phyloP scores from a whole-genome alignment of 2,329 filamentous ascomycete species.

The Pleoardoris graminearum region DNA sequence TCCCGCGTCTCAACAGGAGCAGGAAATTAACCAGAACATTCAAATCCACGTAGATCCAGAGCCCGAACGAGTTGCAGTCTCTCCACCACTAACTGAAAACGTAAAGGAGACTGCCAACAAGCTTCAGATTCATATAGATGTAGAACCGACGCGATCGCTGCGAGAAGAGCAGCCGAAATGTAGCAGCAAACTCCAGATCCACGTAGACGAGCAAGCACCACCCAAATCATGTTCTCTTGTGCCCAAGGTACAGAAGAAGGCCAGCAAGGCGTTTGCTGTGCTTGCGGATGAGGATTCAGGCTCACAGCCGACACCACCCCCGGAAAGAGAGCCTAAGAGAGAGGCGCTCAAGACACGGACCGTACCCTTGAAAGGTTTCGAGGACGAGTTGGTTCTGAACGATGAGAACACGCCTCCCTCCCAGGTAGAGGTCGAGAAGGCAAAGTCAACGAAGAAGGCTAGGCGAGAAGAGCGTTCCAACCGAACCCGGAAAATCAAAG shows the following conservation, averaged over 20 bases:
- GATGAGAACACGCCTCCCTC: slow-evolving; percentile 54
- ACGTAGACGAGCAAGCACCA: not conserved
- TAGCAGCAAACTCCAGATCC: not conserved
- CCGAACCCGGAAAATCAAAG: slow-evolving; percentile 65
- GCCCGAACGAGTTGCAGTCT: not conserved
- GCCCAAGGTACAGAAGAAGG: not conserved
- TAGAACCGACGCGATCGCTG: not conserved
- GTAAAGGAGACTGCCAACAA: not conserved
- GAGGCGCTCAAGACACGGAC: slow-evolving; percentile 8
- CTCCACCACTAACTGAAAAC: not conserved
- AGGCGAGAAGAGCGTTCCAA: slow-evolving; percentile 55
- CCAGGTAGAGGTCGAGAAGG: slow-evolving; percentile 60
- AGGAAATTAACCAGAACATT: not conserved
- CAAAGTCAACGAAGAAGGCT: slow-evolving; percentile 55
- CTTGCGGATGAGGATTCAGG: slow-evolving; percentile 15
- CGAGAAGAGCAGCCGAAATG: not conserved
- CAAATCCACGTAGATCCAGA: not conserved
- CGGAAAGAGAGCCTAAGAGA: slow-evolving; percentile 16
- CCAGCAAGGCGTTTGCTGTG: slow-evolving; percentile 31
- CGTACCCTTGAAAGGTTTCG: slow-evolving; percentile 41
- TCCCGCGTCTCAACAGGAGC: slow-evolving; percentile 18
- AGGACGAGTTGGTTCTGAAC: slow-evolving; percentile 40
- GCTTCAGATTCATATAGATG: not conserved
- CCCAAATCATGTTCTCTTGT: not conserved
- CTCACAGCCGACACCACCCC: slow-evolving; percentile 19